Conservation (phyloP, 2,329 filamentous ascomycete species). For the Metarhizium anisopliae region DNA sequence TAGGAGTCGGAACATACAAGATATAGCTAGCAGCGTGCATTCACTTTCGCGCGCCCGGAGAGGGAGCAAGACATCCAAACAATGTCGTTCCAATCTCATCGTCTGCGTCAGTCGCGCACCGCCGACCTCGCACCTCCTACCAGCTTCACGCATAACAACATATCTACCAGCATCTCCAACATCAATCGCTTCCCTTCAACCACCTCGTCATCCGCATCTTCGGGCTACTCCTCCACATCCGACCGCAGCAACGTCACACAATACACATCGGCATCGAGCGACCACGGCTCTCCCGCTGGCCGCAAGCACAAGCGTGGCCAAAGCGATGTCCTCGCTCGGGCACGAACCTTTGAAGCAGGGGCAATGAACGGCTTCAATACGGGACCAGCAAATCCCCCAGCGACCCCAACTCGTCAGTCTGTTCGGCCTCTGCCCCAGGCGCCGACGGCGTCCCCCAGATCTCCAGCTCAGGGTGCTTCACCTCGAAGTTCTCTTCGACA, state of each 20-base stretch:
- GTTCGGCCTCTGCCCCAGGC: conserved; percentile 65
- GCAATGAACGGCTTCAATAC: conserved; percentile 34
- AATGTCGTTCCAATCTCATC: conserved; percentile 50
- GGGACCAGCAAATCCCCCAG: conserved; percentile 56
- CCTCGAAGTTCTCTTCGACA: conserved; percentile 22
- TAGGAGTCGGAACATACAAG: not conserved
- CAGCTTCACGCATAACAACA: not conserved
- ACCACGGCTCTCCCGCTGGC: conserved; percentile 35
- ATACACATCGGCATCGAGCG: conserved; percentile 63
- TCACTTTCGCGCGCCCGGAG: conserved; percentile 8
- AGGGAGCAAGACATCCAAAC: conserved; percentile 16
- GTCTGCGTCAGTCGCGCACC: conserved; percentile 48
- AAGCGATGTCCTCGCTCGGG: conserved; percentile 57
- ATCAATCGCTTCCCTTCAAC: conserved; percentile 58
- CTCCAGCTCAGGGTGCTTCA: conserved; percentile 23
- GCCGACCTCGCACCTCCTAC: conserved; percentile 24
- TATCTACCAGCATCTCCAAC: conserved; percentile 19
- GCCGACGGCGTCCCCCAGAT: conserved; percentile 39
- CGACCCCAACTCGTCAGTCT: conserved; percentile 65
- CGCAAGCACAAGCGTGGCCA: conserved; percentile 59
- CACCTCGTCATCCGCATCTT: conserved; percentile 62
- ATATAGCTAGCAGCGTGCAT: not conserved
- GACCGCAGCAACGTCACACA: conserved; percentile 49
- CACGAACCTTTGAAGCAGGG: conserved; percentile 36
- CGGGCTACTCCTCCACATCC: conserved; percentile 53